A percentile compares a stretch with the other conserved stretches of the same genome.
These are phyloP conservation scores for Diaporthe aspalathi DNA, from an alignment of 2,329 filamentous ascomycete species.

Conservation along the genomic window DNA sequence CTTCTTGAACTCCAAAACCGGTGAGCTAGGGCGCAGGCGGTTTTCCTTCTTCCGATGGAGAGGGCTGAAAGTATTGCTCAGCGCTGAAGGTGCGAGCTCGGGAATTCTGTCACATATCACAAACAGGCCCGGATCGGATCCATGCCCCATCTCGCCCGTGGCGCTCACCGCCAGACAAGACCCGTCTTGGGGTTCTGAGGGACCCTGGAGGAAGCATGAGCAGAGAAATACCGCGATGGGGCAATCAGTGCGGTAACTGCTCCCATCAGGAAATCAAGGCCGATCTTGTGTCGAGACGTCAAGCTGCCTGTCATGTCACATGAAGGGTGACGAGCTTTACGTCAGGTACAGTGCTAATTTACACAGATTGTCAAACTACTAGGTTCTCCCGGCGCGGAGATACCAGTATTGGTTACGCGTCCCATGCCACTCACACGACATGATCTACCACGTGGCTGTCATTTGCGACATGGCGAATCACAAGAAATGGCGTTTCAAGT, in stretches of 20 bases:
- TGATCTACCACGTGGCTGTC: not conserved
- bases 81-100: conserved; percentile 1
- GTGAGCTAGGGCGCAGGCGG: conserved; percentile 8
- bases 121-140: conserved; percentile 15
- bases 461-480: not conserved
- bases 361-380: not conserved
- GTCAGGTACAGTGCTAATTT: not conserved
- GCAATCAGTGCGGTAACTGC: not conserved
- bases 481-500: not conserved
- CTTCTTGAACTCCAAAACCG: conserved; percentile 9
- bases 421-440: not conserved
- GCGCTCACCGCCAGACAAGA: conserved; percentile 29
- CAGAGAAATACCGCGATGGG: conserved; percentile 13
- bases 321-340: not conserved
- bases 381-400: not conserved
- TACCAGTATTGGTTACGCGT: not conserved
- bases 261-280: conserved; percentile 12
- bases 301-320: conserved; percentile 15
- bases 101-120: conserved; percentile 29
- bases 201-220: not conserved
- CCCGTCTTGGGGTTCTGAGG: conserved; percentile 7
- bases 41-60: conserved; percentile 13
- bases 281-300: conserved; percentile 1
- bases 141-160: conserved; percentile 7
- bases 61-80: conserved; percentile 17